Conservation (phyloP, 106 monocot genomes). For the Apostasia ramifera region DNA sequence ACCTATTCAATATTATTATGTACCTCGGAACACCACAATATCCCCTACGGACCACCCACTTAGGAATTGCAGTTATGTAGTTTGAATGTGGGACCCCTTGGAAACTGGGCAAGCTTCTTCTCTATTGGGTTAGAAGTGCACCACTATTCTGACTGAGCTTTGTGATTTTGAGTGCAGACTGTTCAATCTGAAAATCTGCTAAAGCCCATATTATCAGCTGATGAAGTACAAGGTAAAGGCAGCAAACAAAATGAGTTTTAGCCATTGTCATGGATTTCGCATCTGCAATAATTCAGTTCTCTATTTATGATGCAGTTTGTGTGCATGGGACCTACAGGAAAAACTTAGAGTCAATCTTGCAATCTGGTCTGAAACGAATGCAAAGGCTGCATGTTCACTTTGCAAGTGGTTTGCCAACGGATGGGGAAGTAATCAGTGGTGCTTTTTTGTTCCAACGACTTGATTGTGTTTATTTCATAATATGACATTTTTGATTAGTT, state of each 20-base stretch:
- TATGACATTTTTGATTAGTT: no score
- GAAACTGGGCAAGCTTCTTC: no score
- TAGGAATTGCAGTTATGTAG: no score
- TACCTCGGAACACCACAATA: no score
- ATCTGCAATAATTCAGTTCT: not conserved
- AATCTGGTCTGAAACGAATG: slow-evolving; percentile 90
- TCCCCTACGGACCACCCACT: no score
- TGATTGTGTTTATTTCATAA: no score
- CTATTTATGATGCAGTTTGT: slow-evolving; percentile 47
- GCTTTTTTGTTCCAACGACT: slow-evolving; percentile 9
- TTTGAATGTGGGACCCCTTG: no score
- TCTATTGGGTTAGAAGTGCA: no score
- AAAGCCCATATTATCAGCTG: slow-evolving; percentile 72
- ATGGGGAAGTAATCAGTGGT: slow-evolving; percentile 94
- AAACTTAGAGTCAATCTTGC: slow-evolving; percentile 82
- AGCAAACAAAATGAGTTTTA: not conserved
- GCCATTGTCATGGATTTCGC: not conserved
- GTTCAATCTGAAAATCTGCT: slow-evolving; percentile 74
- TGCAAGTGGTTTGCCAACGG: slow-evolving; percentile 79
- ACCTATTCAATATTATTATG: no score
- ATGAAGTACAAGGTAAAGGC: slow-evolving; percentile 54
- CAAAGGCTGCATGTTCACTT: slow-evolving; percentile 86
- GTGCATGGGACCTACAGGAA: slow-evolving; percentile 94
- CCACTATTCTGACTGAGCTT: not conserved
- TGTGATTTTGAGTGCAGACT: slow-evolving; percentile 33